Evolutionary conservation across 441 rosid genomes (phyloP).

Genomic region (Erysimum pusillum): DNA sequence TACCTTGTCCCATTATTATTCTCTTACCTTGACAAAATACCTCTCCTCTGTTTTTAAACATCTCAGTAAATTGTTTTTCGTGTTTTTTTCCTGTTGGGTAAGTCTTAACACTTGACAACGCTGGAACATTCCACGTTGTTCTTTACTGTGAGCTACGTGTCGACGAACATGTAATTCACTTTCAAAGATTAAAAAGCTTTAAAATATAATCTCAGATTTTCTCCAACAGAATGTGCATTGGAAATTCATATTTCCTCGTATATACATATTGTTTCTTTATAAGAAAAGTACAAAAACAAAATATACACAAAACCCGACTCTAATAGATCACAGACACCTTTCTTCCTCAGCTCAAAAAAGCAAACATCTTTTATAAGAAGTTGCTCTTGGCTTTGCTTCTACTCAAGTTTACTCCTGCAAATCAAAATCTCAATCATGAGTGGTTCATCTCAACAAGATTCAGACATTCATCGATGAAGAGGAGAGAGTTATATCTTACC

Average conservation of each 20-base stretch:
- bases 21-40: not conserved
- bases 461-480: constrained; percentile 3
- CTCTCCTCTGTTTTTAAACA: not conserved
- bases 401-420: constrained; percentile 35
- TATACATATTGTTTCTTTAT: constrained; percentile 20
- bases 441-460: constrained; percentile 14
- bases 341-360: constrained; percentile 32
- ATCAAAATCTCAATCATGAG: constrained; percentile 9
- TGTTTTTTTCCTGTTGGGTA: too few species aligned
- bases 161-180: constrained; percentile 17
- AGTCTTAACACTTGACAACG: constrained; percentile 20
- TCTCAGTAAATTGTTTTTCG: not conserved
- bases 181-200: not conserved
- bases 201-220: not conserved
- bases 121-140: constrained; percentile 27
- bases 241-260: constrained; percentile 7
- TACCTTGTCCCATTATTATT: constrained; percentile 45
- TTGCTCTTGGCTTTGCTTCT: constrained; percentile 34
- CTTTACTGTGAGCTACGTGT: constrained; percentile 34
- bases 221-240: constrained; percentile 23
- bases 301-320: constrained; percentile 14
- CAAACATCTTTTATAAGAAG: not conserved
- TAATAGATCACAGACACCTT: not conserved
- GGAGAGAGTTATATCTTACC: constrained; percentile 29
- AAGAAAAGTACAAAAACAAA: not conserved